Evolutionary conservation across 1,284 basidiomycete species (phyloP).

Genomic region (Rhodotorula sp.): DNA sequence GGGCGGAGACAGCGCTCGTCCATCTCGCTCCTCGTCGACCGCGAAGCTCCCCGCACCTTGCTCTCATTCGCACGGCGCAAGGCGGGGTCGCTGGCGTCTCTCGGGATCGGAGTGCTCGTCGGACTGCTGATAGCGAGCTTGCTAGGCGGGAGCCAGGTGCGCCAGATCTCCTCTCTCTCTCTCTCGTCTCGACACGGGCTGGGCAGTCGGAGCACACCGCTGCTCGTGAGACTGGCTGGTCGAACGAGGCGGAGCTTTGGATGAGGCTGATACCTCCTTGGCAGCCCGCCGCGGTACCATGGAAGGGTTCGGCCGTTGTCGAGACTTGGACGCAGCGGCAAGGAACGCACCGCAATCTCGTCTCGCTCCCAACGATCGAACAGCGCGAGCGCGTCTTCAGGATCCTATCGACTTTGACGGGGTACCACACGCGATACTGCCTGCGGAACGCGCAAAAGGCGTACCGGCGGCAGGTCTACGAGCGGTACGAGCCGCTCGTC

Average conservation of each 20-base stretch:
- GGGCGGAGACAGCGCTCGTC: constrained; percentile 25
- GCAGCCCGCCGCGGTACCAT: constrained; percentile 22
- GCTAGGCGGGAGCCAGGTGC: constrained; percentile 25
- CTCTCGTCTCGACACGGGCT: background rate
- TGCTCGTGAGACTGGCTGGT: background rate
- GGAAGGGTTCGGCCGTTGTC: constrained; percentile 33
- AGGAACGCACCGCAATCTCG: constrained; percentile 29
- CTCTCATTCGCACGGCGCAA: constrained; percentile 34
- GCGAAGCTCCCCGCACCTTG: constrained; percentile 17
- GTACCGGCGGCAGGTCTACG: constrained; percentile 76
- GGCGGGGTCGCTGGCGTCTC: constrained; percentile 23
- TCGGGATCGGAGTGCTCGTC: constrained; percentile 35
- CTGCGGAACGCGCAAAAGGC: constrained; percentile 75
- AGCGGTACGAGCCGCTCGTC: constrained; percentile 76
- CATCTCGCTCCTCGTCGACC: constrained; percentile 22
- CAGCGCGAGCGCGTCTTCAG: constrained; percentile 81
- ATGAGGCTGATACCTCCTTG: background rate
- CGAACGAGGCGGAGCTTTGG: too few relatives aligned
- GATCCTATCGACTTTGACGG: constrained; percentile 76
- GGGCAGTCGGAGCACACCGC: constrained; percentile 9
- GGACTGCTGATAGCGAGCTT: constrained; percentile 34
- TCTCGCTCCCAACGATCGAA: constrained; percentile 51
- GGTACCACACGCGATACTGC: constrained; percentile 88
- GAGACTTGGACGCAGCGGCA: constrained; percentile 38
- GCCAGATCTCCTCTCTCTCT: background rate